Conservation (phyloP, 148 eudicot genomes). For the Linanthus parryae region DNA sequence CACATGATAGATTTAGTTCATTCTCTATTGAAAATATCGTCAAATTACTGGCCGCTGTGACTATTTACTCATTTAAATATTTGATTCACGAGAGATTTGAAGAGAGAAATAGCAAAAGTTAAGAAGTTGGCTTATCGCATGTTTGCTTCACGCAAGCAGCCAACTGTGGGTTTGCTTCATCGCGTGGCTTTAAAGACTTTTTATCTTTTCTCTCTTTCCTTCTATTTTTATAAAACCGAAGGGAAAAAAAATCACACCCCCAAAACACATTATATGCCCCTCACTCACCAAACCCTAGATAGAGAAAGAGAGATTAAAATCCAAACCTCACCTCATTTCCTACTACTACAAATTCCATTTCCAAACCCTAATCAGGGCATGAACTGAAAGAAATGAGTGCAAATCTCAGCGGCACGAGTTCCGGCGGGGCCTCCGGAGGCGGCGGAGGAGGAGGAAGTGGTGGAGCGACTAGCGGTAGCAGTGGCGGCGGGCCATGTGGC, state of each 20-base stretch:
- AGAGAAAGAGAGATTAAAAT: no score
- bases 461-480: constrained; percentile 24
- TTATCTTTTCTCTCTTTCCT: constrained; percentile 18
- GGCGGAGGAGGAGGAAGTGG: constrained; percentile 15
- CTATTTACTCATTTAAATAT: no score
- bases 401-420: constrained; percentile 8
- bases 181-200: constrained; percentile 90
- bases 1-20: no score
- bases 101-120: no score
- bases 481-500: constrained; percentile 84
- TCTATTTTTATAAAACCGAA: no score
- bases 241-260: constrained; percentile 9
- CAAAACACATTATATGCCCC: constrained; percentile 2
- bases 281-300: constrained; percentile 20
- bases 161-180: constrained; percentile 49
- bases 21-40: no score
- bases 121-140: constrained; percentile 44
- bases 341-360: background rate
- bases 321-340: no score
- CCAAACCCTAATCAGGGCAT: constrained; percentile 12
- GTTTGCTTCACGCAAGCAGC: constrained; percentile 99
- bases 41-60: no score
- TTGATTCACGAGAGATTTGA: no score
- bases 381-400: no score
- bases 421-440: constrained; percentile 7